Base-by-base conservation (phyloP, 2,329 filamentous ascomycete genomes). In the Colletotrichum abscissum region DNA sequence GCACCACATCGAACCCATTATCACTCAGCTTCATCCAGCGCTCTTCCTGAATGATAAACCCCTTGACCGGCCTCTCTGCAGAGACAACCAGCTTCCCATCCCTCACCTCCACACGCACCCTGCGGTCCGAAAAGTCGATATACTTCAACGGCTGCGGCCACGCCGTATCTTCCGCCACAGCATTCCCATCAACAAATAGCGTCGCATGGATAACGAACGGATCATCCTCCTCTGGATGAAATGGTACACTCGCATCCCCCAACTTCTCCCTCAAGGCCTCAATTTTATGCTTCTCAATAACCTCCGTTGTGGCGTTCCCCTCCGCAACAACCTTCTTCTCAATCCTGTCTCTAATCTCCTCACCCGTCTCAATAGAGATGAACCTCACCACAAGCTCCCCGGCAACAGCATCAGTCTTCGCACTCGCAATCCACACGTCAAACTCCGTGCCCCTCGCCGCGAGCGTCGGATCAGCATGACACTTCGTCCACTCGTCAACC, bases 71-170 rank as follows among this genome's bases (percentile, higher is more conserved):
- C 30, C 84, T 82, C 52, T 84, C 68, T 42, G 84, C 77, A 78
- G 82, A 77, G 19, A 84, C 76, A 64, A 74, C 77, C 30, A 83
- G 78, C 1, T 69, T 67, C 4, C 78, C 77, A 6, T 81, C 56
- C 30, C 46, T 42, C 8, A 54, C 56, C 14, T 79, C 73, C 28
- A 85, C 76, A 11, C 76, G 77, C 12, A 90, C 78, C 1, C 81
- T 78, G 30, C 87, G 84, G 52, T 85, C 80, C 14, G 83, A 79
- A 55, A 92, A 81, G 74, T 88, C 85, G 1, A 90, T 79, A 74
- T 91, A 91, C 79, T 92, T 92, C 63, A 92, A 75, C 1, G 90
- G 90, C 60, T 92, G 88, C 1, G 90, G 90, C 90, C 90, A 92
- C 35, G 88, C 88, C 14, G 85, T 82, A 70, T 89, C 87, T 16